These are phyloP conservation scores for Colletotrichum tropicale DNA, from an alignment of 2,329 filamentous ascomycete genomes.

Conservation along the genomic window DNA sequence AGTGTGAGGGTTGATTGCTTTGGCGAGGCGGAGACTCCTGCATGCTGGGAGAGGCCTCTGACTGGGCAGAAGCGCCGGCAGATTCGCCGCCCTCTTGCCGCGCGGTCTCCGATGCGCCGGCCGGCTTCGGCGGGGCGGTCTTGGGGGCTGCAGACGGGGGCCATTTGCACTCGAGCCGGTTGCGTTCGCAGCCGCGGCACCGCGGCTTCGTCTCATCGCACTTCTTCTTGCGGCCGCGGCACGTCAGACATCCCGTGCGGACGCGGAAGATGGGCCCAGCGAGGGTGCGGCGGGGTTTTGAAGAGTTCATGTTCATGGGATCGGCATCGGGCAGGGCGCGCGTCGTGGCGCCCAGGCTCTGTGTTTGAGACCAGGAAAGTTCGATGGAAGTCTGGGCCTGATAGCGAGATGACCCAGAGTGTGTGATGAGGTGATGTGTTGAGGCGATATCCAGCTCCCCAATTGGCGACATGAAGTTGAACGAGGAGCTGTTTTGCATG, in stretches of 20 bases:
- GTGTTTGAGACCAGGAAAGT: not conserved
- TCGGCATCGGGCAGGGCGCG: not conserved
- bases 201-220: slow-evolving; percentile 49
- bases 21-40: not conserved
- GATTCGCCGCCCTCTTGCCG: not conserved
- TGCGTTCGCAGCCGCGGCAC: slow-evolving; percentile 40
- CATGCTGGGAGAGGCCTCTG: not conserved
- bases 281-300: slow-evolving; percentile 12
- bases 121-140: not conserved
- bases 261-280: slow-evolving; percentile 14
- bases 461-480: not conserved
- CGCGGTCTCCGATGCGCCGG: not conserved
- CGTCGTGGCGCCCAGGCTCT: not conserved
- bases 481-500: not conserved
- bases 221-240: slow-evolving; percentile 51
- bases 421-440: not conserved
- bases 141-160: not conserved
- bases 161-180: slow-evolving; percentile 23
- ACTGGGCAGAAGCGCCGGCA: not conserved
- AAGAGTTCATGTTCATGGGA: not conserved
- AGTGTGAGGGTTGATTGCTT: not conserved
- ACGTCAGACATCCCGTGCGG: slow-evolving; percentile 45
- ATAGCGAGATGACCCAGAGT: not conserved
- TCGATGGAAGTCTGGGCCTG: not conserved
- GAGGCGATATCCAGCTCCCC: not conserved